Conservation (phyloP, 305 asterid species). For the Galium porrigens region DNA sequence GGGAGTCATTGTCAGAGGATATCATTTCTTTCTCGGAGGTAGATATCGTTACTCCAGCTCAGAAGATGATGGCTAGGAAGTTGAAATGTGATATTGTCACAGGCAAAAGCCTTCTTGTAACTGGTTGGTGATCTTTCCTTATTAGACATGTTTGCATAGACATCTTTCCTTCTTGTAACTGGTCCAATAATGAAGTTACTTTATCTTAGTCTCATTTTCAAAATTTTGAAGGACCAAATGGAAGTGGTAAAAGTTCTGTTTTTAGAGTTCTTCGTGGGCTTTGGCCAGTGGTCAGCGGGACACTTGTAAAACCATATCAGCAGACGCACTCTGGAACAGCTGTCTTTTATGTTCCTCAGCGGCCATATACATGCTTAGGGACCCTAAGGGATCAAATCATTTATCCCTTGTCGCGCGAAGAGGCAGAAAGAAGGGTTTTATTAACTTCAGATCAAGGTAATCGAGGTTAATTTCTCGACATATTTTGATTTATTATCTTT, state of each 20-base stretch:
- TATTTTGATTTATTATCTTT: background rate
- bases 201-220: constrained; percentile 8
- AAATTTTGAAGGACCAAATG: constrained; percentile 71
- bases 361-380: constrained; percentile 95
- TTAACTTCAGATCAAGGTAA: constrained; percentile 38
- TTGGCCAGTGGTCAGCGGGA: constrained; percentile 89
- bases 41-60: constrained; percentile 76
- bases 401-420: constrained; percentile 72
- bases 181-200: background rate
- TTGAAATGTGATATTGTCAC: constrained; percentile 58
- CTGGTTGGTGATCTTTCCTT: constrained; percentile 51
- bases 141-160: background rate
- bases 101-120: constrained; percentile 85
- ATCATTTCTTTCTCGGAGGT: constrained; percentile 69
- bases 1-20: constrained; percentile 35
- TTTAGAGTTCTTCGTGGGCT: constrained; percentile 93
- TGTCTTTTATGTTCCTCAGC: constrained; percentile 84
- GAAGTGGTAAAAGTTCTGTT: constrained; percentile 96
- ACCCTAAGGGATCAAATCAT: constrained; percentile 95
- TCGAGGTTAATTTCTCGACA: background rate
- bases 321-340: constrained; percentile 33
- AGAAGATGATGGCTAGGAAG: constrained; percentile 75
- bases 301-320: constrained; percentile 49
- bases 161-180: too few species aligned
- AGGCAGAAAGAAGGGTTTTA: constrained; percentile 54